A percentile compares a stretch with the other conserved stretches of the same genome.
Evolutionary conservation across 352 stramenopile species (phyloP).

Genomic region (Peronosclerospora sorghi): DNA sequence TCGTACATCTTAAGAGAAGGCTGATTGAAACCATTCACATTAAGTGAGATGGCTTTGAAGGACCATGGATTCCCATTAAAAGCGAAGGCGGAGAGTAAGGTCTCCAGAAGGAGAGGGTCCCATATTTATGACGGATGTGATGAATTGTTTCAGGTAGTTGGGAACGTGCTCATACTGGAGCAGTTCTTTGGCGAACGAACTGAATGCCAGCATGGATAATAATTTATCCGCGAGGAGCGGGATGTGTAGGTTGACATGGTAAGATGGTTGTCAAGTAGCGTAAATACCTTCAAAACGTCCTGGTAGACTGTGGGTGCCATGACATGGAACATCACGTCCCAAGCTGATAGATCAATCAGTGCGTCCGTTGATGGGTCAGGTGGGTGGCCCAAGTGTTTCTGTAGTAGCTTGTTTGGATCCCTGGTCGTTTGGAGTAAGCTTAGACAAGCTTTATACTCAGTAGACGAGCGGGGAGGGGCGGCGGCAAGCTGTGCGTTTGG

Average conservation of each 20-base stretch:
- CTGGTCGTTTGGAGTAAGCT: background rate
- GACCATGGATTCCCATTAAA: background rate
- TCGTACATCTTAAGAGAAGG: background rate
- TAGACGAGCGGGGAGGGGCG: background rate
- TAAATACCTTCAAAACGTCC: background rate
- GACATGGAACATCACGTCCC: background rate
- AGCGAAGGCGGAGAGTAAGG: background rate
- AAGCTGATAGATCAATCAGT: background rate
- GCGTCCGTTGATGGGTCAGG: background rate
- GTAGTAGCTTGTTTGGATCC: background rate
- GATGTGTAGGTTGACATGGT: background rate
- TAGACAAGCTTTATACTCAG: background rate
- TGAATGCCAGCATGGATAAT: background rate
- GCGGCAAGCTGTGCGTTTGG: background rate
- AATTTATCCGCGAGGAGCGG: background rate
- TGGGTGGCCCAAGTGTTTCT: background rate
- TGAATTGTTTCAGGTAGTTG: background rate
- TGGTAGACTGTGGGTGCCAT: background rate
- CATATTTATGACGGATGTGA: background rate
- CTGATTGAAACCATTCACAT: background rate
- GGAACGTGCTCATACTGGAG: background rate
- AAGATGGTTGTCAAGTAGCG: background rate
- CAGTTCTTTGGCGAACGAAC: background rate
- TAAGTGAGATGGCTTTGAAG: background rate
- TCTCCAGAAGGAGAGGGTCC: background rate